These are phyloP conservation scores for Eucalyptus tenuipes DNA, from an alignment of 345 rosid species.

Conservation along the genomic window DNA sequence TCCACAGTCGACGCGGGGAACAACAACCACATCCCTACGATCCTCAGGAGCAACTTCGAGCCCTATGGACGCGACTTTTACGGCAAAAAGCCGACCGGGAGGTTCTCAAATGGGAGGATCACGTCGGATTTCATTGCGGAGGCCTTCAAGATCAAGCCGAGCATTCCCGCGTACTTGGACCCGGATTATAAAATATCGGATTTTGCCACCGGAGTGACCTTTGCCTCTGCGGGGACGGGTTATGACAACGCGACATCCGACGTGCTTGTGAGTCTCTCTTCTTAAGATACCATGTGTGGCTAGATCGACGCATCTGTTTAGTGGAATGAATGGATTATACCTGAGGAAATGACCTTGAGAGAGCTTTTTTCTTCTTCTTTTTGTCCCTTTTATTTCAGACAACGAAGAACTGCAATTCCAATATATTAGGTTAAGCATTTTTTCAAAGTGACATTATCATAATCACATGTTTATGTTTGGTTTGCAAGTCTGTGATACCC, in stretches of 20 bases:
- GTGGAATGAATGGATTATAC: neutral
- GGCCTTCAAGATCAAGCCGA: slow-evolving; percentile 37
- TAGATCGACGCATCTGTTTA: neutral
- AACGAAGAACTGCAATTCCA: neutral
- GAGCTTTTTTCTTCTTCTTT: neutral
- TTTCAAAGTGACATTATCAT: neutral
- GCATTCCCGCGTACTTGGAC: slow-evolving; percentile 51
- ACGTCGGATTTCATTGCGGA: slow-evolving; percentile 44
- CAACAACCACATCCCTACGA: slow-evolving; percentile 40
- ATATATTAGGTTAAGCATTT: neutral
- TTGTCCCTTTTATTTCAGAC: neutral
- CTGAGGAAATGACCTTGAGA: neutral
- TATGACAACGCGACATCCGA: slow-evolving; percentile 45
- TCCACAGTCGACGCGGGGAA: slow-evolving; percentile 58
- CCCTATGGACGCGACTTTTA: slow-evolving; percentile 56
- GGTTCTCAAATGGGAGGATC: slow-evolving; percentile 58
- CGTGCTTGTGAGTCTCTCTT: slow-evolving; percentile 31
- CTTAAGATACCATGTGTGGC: neutral
- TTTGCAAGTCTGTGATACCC: slow-evolving; percentile 46
- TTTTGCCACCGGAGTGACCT: slow-evolving; percentile 52
- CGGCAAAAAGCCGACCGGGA: slow-evolving; percentile 36
- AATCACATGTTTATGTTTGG: neutral
- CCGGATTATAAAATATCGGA: slow-evolving; percentile 32
- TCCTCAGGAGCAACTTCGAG: slow-evolving; percentile 39
- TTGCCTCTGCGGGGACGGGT: slow-evolving; percentile 58